These are phyloP conservation scores for Fusarium circinatum DNA, from an alignment of 2,329 filamentous ascomycete species.

Conservation along the genomic window DNA sequence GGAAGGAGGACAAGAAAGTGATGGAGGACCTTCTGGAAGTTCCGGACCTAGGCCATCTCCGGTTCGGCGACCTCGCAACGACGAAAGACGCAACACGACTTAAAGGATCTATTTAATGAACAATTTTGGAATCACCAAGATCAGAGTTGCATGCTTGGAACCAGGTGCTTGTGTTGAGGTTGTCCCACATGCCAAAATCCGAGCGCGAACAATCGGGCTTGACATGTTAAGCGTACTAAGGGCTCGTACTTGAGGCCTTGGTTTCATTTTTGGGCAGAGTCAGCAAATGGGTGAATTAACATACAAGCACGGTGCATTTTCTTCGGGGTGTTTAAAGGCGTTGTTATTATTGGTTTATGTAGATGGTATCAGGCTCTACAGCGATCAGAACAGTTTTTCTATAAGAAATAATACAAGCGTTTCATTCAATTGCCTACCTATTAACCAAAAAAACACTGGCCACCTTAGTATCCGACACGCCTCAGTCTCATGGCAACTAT, in stretches of 20 bases:
- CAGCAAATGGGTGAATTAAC: neutral
- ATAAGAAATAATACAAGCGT: conserved; percentile 13
- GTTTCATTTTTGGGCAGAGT: neutral
- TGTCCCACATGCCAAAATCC: neutral
- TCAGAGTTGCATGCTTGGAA: neutral
- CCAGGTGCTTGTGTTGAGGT: neutral
- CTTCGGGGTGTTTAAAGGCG: conserved; percentile 15
- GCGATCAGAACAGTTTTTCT: neutral
- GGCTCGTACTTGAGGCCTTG: neutral
- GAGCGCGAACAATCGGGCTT: neutral
- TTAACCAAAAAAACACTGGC: no score
- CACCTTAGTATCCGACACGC: neutral
- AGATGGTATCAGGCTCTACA: conserved; percentile 21
- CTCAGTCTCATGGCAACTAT: neutral
- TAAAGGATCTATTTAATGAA: neutral
- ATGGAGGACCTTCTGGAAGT: neutral
- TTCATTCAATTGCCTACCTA: neutral
- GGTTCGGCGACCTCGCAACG: neutral
- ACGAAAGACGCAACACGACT: neutral
- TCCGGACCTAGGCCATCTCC: neutral
- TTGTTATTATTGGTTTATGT: conserved; percentile 18
- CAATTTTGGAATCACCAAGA: neutral
- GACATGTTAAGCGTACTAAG: neutral
- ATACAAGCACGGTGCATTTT: conserved; percentile 17
- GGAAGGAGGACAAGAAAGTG: neutral